These are phyloP conservation scores for Mucor plumbeus DNA, from an alignment of 371 early-diverging fungal genomes.

Conservation along the genomic window DNA sequence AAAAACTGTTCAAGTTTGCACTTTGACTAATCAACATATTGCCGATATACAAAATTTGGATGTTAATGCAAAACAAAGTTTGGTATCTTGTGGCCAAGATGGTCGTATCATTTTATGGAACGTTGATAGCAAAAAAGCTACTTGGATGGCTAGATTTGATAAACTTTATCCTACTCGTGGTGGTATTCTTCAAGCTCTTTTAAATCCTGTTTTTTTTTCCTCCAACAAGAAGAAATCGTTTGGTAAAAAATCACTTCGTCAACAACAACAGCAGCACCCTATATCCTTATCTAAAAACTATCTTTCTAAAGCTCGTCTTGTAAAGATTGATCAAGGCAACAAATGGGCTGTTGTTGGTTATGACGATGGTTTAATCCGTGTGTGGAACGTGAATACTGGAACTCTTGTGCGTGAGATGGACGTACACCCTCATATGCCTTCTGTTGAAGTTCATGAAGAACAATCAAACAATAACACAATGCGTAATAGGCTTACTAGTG, in stretches of 20 bases:
- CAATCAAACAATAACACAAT: background rate
- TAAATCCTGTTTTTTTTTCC: conserved; percentile 21
- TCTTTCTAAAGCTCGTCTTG: conserved; percentile 25
- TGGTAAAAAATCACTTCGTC: background rate
- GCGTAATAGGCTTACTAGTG: conserved; percentile 4
- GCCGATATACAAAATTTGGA: conserved; percentile 39
- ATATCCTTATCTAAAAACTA: conserved; percentile 8
- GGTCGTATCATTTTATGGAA: conserved; percentile 41
- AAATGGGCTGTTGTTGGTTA: conserved; percentile 38
- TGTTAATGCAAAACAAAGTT: conserved; percentile 28
- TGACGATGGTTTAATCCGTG: conserved; percentile 37
- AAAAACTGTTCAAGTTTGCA: conserved; percentile 27
- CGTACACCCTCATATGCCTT: conserved; percentile 7
- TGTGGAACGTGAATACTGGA: conserved; percentile 35
- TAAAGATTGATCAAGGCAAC: conserved; percentile 33
- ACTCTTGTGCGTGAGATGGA: conserved; percentile 28
- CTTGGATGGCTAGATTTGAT: conserved; percentile 40
- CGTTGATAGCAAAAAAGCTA: conserved; percentile 21
- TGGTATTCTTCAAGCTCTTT: conserved; percentile 15
- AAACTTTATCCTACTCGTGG: conserved; percentile 11
- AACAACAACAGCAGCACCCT: conserved; percentile 2
- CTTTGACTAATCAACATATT: conserved; percentile 33
- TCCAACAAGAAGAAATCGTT: conserved; percentile 1
- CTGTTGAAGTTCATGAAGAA: conserved; percentile 19
- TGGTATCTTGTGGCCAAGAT: conserved; percentile 42